Base-by-base conservation (phyloP, 106 monocot genomes). In the Apostasia shenzhenica region DNA sequence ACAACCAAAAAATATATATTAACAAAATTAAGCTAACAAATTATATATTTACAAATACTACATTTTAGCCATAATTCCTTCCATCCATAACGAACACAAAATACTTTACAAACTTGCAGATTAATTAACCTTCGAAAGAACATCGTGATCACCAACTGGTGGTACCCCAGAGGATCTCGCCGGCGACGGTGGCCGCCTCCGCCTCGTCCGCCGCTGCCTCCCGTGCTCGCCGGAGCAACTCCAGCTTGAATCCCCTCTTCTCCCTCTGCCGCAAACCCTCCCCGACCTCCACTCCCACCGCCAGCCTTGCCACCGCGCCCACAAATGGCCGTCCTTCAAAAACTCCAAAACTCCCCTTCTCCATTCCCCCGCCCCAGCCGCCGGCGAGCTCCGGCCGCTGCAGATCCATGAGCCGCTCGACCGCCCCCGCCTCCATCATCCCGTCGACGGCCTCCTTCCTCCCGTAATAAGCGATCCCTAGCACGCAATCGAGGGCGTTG, bases 81-180 rank as follows among this genome's bases (percentile, higher is more conserved):
- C 6, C 6, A 4, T 50, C 4, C 4, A 8, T 8, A 50, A 5
- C 50, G 50, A 50, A 8, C 50, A 0, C 50, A 50, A 50, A 50
- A 50, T 4, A 4, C 50, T 4, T 8, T 8, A 5, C 8, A 4
- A 5, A 5, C 6, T 50, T 4, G 8, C 8, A 8, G 50, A 50
- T 50, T 8, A 50, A 50, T 50, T 8, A 8, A 50, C 8, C 8
- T 50, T 50, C 8, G 50, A 50, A 50, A 57, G 12, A n/a, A 3
- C 57, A 4, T 3, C 57, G 4, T 3, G n/a, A 38, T 59, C 43
- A 78, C 67, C 72, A 86, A 1, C 53, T 53, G 1, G 76, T 85
- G 59, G 85, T 61, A 6, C 92, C 92, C 92, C 92, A 92, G 37
- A 92, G 83, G 13, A 92, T 88, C 72, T 88, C 92, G 2, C 79